phyloP scores from a whole-genome alignment of 495 filamentous ascomycete genomes.

The Aspergillus bertholletiae region DNA sequence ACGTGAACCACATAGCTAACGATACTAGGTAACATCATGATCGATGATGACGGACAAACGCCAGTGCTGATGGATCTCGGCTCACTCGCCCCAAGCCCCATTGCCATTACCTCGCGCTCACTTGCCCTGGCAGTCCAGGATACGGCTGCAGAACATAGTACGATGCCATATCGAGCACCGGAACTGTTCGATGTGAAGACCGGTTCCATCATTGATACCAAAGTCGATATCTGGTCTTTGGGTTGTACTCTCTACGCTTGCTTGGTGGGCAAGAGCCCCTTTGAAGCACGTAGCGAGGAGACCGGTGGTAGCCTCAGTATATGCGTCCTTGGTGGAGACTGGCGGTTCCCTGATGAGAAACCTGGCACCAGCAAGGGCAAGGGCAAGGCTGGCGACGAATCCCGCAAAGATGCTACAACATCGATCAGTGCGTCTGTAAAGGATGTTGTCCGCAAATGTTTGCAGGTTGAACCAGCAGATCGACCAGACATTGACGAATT shows the following conservation, averaged over 20 bases:
- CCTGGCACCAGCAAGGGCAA: conserved; percentile 54
- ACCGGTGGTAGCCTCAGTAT: conserved; percentile 90
- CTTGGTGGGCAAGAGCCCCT: conserved; percentile 91
- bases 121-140: conserved; percentile 91
- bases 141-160: conserved; percentile 89
- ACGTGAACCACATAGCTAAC: conserved; percentile 10
- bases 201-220: conserved; percentile 86
- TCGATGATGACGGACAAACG: conserved; percentile 75
- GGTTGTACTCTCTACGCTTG: conserved; percentile 97
- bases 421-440: conserved; percentile 72
- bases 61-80: conserved; percentile 99
- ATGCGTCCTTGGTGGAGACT: conserved; percentile 87
- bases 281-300: conserved; percentile 92
- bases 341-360: conserved; percentile 87
- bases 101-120: conserved; percentile 88
- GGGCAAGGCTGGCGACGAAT: conserved; percentile 35
- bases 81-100: conserved; percentile 82
- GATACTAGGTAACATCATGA: conserved; percentile 87
- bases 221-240: conserved; percentile 96
- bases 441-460: conserved; percentile 80
- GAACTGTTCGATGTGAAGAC: conserved; percentile 99
- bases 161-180: conserved; percentile 96
- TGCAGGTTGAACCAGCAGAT: conserved; percentile 89
- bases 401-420: conserved; percentile 25
- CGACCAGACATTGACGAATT: conserved; percentile 88